A percentile compares a stretch with the other conserved stretches of the same genome.
phyloP scores from a whole-genome alignment of 75 land plant genomes.

The Pinus tabuliformis region DNA sequence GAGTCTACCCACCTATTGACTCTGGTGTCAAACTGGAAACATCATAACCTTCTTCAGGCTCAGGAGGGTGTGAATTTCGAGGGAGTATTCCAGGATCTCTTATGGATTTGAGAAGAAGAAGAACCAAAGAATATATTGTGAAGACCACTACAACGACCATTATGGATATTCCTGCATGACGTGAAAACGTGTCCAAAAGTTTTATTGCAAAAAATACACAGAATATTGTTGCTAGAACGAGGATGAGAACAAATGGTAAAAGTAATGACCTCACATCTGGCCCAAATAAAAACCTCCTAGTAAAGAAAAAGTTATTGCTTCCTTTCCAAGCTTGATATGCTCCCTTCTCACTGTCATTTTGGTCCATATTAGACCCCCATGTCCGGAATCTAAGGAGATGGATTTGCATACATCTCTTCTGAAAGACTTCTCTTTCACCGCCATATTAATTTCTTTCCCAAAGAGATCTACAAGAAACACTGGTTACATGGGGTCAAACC shows the following conservation, averaged over 20 bases:
- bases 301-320: constrained; percentile 49
- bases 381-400: too few species aligned
- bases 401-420: too few species aligned
- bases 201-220: constrained; percentile 66
- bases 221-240: constrained; percentile 44
- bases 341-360: background rate
- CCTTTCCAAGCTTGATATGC: constrained; percentile 46
- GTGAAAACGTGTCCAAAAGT: constrained; percentile 35
- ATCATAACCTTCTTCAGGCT: constrained; percentile 54
- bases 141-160: constrained; percentile 40
- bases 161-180: constrained; percentile 26
- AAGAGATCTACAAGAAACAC: too few species aligned
- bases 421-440: too few species aligned
- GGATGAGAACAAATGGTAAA: constrained; percentile 56
- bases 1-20: constrained; percentile 58
- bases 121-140: constrained; percentile 31
- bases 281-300: constrained; percentile 68
- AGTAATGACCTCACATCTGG: constrained; percentile 69
- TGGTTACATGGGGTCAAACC: too few species aligned
- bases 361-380: too few species aligned
- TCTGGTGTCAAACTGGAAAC: constrained; percentile 26
- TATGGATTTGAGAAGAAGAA: constrained; percentile 48
- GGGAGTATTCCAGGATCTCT: constrained; percentile 92
- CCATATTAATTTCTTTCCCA: too few species aligned
- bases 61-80: constrained; percentile 71